Conservation (phyloP, 129 eudicot genomes). For the Calendula officinalis region DNA sequence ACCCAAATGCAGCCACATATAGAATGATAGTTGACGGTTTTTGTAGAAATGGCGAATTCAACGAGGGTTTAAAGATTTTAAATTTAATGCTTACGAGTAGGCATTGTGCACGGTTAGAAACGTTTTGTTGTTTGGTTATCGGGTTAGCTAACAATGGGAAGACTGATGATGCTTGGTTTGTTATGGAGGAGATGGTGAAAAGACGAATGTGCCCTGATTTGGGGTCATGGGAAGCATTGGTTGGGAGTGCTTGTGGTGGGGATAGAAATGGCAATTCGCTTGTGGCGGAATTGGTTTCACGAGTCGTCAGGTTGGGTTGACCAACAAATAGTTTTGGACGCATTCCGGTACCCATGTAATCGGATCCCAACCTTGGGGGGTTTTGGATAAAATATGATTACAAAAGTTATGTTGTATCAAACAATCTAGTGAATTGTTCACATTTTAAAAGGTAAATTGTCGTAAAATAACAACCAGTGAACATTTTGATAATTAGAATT, state of each 20-base stretch:
- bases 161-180: constrained; percentile 58
- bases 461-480: no score
- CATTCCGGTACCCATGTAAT: no score
- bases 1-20: constrained; percentile 82
- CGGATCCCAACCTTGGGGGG: no score
- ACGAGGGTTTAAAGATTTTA: constrained; percentile 65
- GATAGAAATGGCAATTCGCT: constrained; percentile 17
- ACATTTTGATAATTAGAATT: no score
- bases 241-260: constrained; percentile 32
- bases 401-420: no score
- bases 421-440: no score
- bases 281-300: constrained; percentile 32
- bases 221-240: constrained; percentile 59
- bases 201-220: constrained; percentile 47
- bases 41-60: constrained; percentile 54
- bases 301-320: no score
- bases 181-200: constrained; percentile 80
- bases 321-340: no score
- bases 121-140: constrained; percentile 54
- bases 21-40: constrained; percentile 87
- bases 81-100: constrained; percentile 62
- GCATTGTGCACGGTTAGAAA: constrained; percentile 75
- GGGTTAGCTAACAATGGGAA: constrained; percentile 60
- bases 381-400: no score
- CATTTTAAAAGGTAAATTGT: no score